phyloP scores from a whole-genome alignment of 2,329 filamentous ascomycete genomes.

The Conoideocrella luteorostrata region DNA sequence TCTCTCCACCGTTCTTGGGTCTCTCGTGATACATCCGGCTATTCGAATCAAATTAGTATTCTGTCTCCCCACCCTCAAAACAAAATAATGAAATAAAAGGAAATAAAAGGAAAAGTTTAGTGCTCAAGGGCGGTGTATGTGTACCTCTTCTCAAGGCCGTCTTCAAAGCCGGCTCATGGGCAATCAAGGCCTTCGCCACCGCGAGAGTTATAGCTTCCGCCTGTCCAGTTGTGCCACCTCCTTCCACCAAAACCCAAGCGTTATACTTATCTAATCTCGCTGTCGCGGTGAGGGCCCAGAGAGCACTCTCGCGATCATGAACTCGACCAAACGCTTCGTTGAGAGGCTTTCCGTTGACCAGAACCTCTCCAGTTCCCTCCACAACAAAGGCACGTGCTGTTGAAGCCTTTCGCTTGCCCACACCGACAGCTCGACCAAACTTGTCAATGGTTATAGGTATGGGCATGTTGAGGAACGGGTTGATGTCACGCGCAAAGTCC shows the following conservation, averaged over 20 bases:
- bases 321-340: conserved; percentile 75
- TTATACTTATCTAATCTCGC: conserved; percentile 93
- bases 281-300: conserved; percentile 84
- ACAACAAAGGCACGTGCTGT: conserved; percentile 81
- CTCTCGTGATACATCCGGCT: conserved; percentile 91
- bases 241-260: conserved; percentile 76
- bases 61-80: background rate
- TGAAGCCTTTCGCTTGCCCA: conserved; percentile 82
- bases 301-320: conserved; percentile 88
- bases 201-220: conserved; percentile 91
- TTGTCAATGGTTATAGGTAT: conserved; percentile 64
- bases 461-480: conserved; percentile 59
- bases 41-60: conserved; percentile 16
- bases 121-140: too few relatives aligned
- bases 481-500: conserved; percentile 67
- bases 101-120: too few relatives aligned
- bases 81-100: conserved; percentile 2
- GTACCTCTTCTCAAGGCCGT: conserved; percentile 80
- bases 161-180: conserved; percentile 90
- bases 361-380: conserved; percentile 83
- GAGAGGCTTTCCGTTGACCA: conserved; percentile 86
- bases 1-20: conserved; percentile 87
- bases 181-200: conserved; percentile 77
- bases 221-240: conserved; percentile 90
- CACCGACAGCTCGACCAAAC: conserved; percentile 70